Evolutionary conservation across 768 basidiomycete species (phyloP).

Genomic region (Dioszegia crocea): DNA sequence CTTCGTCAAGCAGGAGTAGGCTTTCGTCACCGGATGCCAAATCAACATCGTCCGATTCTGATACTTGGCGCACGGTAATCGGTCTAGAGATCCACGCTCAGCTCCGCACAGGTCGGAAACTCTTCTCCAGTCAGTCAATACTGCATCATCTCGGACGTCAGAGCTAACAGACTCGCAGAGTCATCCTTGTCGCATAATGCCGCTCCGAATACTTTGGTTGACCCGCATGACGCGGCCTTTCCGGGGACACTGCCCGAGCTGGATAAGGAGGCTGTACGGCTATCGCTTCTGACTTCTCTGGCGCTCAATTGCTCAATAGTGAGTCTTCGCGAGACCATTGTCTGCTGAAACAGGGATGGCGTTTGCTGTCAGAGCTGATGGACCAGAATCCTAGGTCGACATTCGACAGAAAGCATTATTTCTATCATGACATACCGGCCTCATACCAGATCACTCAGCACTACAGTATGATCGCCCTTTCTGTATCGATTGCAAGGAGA

Average conservation of each 20-base stretch:
- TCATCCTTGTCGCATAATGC: constrained; percentile 52
- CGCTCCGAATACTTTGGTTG: constrained; percentile 67
- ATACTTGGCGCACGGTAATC: constrained; percentile 79
- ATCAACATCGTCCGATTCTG: neutral
- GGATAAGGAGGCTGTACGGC: constrained; percentile 56
- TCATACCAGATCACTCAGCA: constrained; percentile 98
- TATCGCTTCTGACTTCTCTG: constrained; percentile 74
- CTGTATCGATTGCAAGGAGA: neutral
- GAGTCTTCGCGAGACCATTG: constrained; percentile 5
- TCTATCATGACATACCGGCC: constrained; percentile 87
- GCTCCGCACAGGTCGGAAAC: constrained; percentile 76
- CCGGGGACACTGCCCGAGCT: constrained; percentile 86
- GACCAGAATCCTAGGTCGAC: constrained; percentile 63
- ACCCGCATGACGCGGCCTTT: constrained; percentile 78
- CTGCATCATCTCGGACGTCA: neutral
- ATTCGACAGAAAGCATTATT: constrained; percentile 97
- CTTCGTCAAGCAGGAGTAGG: too few species aligned
- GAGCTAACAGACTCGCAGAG: constrained; percentile 13
- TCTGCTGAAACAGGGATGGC: too few species aligned
- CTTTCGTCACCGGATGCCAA: too few species aligned
- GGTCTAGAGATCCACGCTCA: constrained; percentile 97
- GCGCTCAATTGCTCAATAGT: constrained; percentile 58
- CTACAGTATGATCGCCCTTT: constrained; percentile 59
- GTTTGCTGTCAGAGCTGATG: neutral
- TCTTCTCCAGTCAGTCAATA: constrained; percentile 67